Evolutionary conservation across 768 basidiomycete species (phyloP), one percentile per base, ranked within the genome.

Genomic region (Cystofilobasidium ferigula): DNA sequence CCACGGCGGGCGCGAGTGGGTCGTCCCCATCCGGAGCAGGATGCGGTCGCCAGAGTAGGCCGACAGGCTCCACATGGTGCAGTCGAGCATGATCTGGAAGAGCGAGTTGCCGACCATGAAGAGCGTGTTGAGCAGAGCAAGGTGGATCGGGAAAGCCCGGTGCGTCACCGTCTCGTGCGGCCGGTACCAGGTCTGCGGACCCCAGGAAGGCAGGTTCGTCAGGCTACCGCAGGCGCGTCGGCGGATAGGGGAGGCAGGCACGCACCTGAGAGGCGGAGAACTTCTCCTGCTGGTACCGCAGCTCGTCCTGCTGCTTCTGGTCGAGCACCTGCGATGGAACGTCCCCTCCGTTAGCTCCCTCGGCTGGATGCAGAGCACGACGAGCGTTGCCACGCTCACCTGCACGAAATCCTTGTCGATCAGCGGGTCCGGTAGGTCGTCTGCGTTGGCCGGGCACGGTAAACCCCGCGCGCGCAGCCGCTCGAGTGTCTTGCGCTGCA

Each of bases 361-460:
- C n/a, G n/a, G n/a, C n/a, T n/a, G n/a, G n/a, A n/a, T n/a, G 10
- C 26, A 58, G 30, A 16, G 45, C n/a, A 28, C 22, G 8, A 35
- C 20, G 12, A 56, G 28, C 36, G 8, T 18, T 42, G 10, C 10
- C 40, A 10, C 20, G 70, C 73, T 38, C 24, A 76, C 75, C n/a
- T 71, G 71, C 5, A 75, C 72, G 67, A 74, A 77, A 56, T 75
- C 71, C 32, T 72, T 70, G 47, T 72, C 72, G 18, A 72, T 57
- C 36, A 69, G 62, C 4, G 88, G 88, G 72, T 93, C 88, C 0
- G 89, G 89, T 3, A 90, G 76, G 73, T 91, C 88, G 71, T 91
- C 86, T 13, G 80, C 78, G 71, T 91, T 86, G 57, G 82, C 84
- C 22, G 58, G 58, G 24, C 43, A 45, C 1, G 28, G 43, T 24